Percentiles rank a stretch among this genome's conserved stretches.
These are phyloP conservation scores for Cercophora newfieldiana DNA, from an alignment of 495 filamentous ascomycete genomes.

Conservation along the genomic window DNA sequence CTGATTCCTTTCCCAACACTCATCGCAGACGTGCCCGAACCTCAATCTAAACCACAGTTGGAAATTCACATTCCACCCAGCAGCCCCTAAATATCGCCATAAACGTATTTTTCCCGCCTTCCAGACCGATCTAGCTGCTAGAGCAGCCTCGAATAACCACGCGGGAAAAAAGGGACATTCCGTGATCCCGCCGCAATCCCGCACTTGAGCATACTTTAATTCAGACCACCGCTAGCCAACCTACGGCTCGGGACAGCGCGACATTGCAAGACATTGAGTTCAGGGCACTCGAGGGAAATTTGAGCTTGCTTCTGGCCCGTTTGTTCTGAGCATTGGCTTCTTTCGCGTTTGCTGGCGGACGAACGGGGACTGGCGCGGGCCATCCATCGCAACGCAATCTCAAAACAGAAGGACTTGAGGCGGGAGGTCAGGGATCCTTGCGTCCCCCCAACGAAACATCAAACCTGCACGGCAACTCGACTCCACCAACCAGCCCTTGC, in stretches of 20 bases:
- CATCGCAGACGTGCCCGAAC: too few species aligned
- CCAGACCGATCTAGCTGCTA: too few species aligned
- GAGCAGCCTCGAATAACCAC: not conserved
- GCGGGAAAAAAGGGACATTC: not conserved
- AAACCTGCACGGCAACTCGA: conserved; percentile 19
- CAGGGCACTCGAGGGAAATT: not conserved
- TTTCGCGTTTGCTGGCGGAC: conserved; percentile 11
- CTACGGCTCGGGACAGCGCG: not conserved
- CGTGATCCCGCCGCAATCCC: not conserved
- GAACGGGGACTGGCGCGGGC: not conserved
- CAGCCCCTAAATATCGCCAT: too few species aligned
- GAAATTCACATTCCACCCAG: too few species aligned
- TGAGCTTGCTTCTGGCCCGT: not conserved
- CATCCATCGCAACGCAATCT: conserved; percentile 18
- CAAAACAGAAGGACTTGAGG: not conserved
- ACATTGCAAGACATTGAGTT: conserved; percentile 1
- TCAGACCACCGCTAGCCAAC: not conserved
- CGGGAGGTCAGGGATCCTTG: conserved; percentile 20
- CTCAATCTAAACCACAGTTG: too few species aligned
- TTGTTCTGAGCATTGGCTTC: not conserved
- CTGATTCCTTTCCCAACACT: not conserved
- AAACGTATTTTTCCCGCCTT: too few species aligned
- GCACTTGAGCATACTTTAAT: not conserved
- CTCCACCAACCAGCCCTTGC: not conserved
- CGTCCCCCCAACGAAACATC: conserved; percentile 24